phyloP scores from a whole-genome alignment of 83 land plant species.

The Thuja plicata region DNA sequence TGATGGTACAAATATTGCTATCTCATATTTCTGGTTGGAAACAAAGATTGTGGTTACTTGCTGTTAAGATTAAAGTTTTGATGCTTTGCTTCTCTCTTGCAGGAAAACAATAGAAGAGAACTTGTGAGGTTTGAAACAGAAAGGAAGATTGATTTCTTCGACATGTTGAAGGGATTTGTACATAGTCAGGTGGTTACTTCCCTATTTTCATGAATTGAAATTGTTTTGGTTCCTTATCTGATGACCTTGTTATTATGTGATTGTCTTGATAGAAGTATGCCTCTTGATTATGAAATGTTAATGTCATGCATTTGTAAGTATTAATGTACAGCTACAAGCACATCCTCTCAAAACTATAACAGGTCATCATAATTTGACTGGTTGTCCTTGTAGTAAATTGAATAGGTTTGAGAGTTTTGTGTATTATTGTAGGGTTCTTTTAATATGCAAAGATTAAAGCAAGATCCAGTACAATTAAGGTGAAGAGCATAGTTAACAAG shows the following conservation, averaged over 20 bases:
- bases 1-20: neutral
- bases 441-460: neutral
- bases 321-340: neutral
- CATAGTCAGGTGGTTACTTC: constrained; percentile 42
- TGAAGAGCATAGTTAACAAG: neutral
- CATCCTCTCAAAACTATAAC: neutral
- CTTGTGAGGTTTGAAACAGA: constrained; percentile 39
- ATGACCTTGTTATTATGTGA: neutral
- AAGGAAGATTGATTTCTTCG: constrained; percentile 40
- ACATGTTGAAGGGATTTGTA: constrained; percentile 49
- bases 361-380: neutral
- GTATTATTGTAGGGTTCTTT: neutral
- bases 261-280: neutral
- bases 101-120: constrained; percentile 47
- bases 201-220: neutral
- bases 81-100: constrained; percentile 3
- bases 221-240: neutral
- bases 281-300: neutral
- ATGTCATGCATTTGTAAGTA: neutral
- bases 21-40: neutral
- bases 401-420: neutral
- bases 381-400: neutral
- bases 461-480: neutral
- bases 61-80: neutral
- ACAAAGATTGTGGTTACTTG: neutral